phyloP scores from a whole-genome alignment of 2,329 filamentous ascomycete genomes.

The Apiospora saccharicola region DNA sequence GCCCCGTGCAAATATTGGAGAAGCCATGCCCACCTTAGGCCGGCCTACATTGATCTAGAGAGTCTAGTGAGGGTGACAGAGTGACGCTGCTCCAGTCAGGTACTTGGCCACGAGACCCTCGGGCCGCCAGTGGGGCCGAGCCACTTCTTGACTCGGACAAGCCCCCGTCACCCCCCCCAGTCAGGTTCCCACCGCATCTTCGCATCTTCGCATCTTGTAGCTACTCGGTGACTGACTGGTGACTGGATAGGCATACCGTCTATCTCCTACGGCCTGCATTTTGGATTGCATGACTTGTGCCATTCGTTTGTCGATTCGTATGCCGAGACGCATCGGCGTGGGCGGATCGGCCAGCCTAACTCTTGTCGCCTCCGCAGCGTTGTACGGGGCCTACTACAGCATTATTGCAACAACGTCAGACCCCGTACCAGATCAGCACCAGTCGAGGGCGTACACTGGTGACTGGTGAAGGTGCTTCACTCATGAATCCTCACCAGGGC shows the following conservation, averaged over 20 bases:
- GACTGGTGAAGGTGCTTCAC: neutral
- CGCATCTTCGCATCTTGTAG: neutral
- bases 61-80: neutral
- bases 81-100: neutral
- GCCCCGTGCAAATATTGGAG: neutral
- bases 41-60: neutral
- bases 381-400: no score
- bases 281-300: neutral
- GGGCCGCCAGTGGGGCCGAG: slow-evolving; percentile 16
- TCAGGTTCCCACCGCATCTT: neutral
- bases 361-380: neutral
- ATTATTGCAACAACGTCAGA: neutral
- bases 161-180: neutral
- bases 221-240: neutral
- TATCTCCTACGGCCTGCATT: neutral
- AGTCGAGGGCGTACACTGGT: neutral
- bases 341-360: neutral
- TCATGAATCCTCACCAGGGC: neutral
- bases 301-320: neutral
- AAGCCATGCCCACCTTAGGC: slow-evolving; percentile 13
- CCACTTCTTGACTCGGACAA: slow-evolving; percentile 11
- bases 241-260: no score
- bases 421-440: neutral
- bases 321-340: neutral
- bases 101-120: slow-evolving; percentile 8